Evolutionary conservation across 345 rosid species (phyloP), one percentile per base, ranked within the genome.

Genomic region (Ricinus communis): DNA sequence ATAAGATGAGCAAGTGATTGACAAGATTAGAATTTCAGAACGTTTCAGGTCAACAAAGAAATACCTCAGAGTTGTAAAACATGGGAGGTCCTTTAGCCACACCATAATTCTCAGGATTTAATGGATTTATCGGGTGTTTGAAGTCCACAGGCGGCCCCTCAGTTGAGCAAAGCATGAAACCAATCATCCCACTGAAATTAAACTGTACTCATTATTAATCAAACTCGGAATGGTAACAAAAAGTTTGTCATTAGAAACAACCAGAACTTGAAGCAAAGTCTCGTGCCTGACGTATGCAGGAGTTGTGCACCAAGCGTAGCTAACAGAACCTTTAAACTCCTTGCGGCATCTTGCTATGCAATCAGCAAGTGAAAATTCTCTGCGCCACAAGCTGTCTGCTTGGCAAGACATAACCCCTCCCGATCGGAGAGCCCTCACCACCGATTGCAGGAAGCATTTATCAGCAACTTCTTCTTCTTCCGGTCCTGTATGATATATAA

Each of bases 131-230:
- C 18, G 76, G 76, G 43, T 65, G 71, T n/a, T 46, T 74, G 79
- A 79, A 75, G 63, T 75, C 49, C 16, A 79, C 76, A 16, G 47
- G 41, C 11, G 76, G 79, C 30, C 82, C 76, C 70, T 62, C 63
- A 21, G 73, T 79, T 19, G 82, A 66, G 66, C 79, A 68, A n/a
- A 71, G 74, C 68, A 52, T 71, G 73, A 70, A 79, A 46, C 74
- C 76, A 19, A 79, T 71, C 63, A 61, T 58, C 47, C 79, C 76
- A 33, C 71, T 79, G 65, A 59, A 47, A 61, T 7, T 43, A 69
- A 55, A 22, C 14, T 31, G 4, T 6, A 21, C 1, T 11, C 28
- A 21, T 7, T 0, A 21, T 62, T 25, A 62, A 62, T 33, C 6
- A 33, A 33, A 2, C 6, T 33, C 38, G 6, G 38, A 33, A 33